Percentiles rank a stretch among this genome's conserved stretches.
Evolutionary conservation across 2,329 filamentous ascomycete genomes (phyloP).

Genomic region (Cordyceps pruinosa): DNA sequence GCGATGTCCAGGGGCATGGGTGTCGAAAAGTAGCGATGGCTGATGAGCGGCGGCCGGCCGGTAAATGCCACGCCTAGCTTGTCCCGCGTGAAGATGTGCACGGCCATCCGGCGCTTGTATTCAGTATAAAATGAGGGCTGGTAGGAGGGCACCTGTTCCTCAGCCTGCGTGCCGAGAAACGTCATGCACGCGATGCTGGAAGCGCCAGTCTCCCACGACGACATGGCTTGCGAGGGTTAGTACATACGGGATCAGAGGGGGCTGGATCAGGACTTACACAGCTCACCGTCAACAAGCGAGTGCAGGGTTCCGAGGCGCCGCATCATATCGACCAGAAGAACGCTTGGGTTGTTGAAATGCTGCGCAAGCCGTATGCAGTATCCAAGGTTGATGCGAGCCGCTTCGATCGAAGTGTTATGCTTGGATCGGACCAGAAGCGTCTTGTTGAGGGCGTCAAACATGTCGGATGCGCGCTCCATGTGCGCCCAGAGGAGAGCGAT

Average conservation of each 20-base stretch:
- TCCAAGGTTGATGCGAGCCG: neutral
- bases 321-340: neutral
- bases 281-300: slow-evolving; percentile 6
- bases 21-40: slow-evolving; percentile 3
- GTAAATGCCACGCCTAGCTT: slow-evolving; percentile 1
- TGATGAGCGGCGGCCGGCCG: slow-evolving; percentile 2
- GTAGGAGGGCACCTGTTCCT: neutral
- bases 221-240: neutral
- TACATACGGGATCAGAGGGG: neutral
- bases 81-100: neutral
- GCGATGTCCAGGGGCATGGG: neutral
- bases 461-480: slow-evolving; percentile 2
- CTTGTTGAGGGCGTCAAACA: slow-evolving; percentile 2
- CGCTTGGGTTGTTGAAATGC: neutral
- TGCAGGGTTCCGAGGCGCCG: neutral
- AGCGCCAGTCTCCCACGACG: neutral
- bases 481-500: slow-evolving; percentile 30
- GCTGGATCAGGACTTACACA: neutral
- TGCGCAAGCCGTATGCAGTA: slow-evolving; percentile 1
- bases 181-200: neutral
- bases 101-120: neutral
- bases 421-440: neutral
- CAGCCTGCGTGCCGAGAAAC: neutral
- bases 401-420: neutral
- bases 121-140: slow-evolving; percentile 1